These are phyloP conservation scores for Podila verticillata DNA, from an alignment of 192 early-diverging fungal genomes.

Conservation along the genomic window DNA sequence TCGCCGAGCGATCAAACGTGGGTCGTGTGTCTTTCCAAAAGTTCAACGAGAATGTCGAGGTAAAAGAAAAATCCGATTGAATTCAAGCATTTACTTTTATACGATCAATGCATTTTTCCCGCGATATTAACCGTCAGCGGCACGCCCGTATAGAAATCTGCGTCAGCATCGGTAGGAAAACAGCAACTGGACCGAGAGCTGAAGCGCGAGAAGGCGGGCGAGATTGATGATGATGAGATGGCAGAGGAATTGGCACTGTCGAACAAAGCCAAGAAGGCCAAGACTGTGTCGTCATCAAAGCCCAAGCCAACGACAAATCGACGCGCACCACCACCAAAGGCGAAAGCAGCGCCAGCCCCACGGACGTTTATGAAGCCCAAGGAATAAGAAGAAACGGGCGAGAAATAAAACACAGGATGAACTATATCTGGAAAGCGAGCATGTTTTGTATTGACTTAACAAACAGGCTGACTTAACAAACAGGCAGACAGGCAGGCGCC, in stretches of 20 bases:
- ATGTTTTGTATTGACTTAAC: background rate
- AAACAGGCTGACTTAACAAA: too few species aligned
- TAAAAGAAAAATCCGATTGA: background rate
- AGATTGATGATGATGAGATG: slow-evolving; percentile 45
- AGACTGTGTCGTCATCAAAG: slow-evolving; percentile 9
- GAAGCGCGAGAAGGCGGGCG: slow-evolving; percentile 22
- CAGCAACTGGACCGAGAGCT: slow-evolving; percentile 46
- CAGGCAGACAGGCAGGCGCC: too few species aligned
- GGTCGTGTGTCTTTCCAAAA: slow-evolving; percentile 43
- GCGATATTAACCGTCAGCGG: background rate
- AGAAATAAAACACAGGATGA: background rate
- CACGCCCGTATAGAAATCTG: slow-evolving; percentile 21
- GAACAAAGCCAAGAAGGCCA: slow-evolving; percentile 29
- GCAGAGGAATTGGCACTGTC: slow-evolving; percentile 21
- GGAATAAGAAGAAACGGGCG: slow-evolving; percentile 6
- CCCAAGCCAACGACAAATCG: slow-evolving; percentile 15
- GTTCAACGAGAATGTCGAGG: slow-evolving; percentile 41
- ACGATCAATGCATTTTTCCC: background rate
- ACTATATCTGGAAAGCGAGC: background rate
- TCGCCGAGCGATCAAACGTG: slow-evolving; percentile 23
- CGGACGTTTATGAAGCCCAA: slow-evolving; percentile 18
- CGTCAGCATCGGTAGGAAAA: slow-evolving; percentile 14
- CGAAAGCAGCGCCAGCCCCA: background rate
- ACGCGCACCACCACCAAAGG: slow-evolving; percentile 24
- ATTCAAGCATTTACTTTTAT: background rate